Conservation (phyloP, 257 asterid genomes). For the Petunia axillaris region DNA sequence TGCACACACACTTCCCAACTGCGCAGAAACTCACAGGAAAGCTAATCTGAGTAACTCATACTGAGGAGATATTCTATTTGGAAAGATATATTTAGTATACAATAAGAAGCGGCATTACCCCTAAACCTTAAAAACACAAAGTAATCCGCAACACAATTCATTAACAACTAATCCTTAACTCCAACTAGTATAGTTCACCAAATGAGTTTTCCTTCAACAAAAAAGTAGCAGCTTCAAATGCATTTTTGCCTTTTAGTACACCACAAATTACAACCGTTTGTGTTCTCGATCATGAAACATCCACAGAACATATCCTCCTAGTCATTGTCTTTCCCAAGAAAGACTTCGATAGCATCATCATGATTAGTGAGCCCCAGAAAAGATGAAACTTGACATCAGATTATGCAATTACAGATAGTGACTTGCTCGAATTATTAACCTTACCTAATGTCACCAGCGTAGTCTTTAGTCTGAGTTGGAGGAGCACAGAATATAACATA, state of each 20-base stretch:
- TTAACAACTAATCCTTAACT: conserved; percentile 1
- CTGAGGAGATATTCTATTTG: neutral
- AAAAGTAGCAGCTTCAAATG: neutral
- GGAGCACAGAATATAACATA: conserved; percentile 95
- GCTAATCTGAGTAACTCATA: neutral
- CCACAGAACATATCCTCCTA: neutral
- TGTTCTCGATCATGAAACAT: conserved; percentile 9
- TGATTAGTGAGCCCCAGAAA: neutral
- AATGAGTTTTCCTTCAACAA: neutral
- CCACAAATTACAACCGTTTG: neutral
- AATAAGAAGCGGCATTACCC: neutral
- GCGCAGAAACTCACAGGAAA: neutral
- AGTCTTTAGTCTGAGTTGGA: conserved; percentile 68
- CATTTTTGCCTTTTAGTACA: neutral
- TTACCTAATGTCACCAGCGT: conserved; percentile 85
- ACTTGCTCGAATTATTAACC: neutral
- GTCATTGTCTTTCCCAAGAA: neutral
- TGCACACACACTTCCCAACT: neutral
- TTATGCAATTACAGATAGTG: neutral
- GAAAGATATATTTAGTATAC: conserved; percentile 8
- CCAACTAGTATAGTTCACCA: neutral
- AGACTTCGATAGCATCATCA: neutral
- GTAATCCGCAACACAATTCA: neutral
- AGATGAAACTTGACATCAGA: neutral
- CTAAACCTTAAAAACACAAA: neutral